Evolutionary conservation across 768 basidiomycete genomes (phyloP).

Genomic region (Lactarius hatsudake): DNA sequence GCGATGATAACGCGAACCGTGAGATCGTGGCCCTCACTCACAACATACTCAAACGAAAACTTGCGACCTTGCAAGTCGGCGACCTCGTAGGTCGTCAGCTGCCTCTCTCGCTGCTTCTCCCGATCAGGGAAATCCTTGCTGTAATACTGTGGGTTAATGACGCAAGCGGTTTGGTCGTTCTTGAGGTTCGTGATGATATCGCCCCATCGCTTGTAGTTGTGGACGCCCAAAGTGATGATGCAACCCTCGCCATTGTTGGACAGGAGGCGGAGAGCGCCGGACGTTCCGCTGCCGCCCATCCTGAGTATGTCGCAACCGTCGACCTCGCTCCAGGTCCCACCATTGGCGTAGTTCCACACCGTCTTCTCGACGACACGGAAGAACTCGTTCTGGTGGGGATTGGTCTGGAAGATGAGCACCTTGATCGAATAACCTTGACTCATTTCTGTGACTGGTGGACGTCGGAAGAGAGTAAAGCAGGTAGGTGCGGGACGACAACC

Average conservation of each 20-base stretch:
- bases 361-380: conserved; percentile 38
- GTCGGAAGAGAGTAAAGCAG: background rate
- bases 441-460: background rate
- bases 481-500: background rate
- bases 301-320: conserved; percentile 32
- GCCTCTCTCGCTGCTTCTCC: background rate
- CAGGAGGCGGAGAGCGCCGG: conserved; percentile 38
- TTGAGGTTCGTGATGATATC: conserved; percentile 38
- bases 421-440: conserved; percentile 28
- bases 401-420: conserved; percentile 27
- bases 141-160: conserved; percentile 18
- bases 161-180: conserved; percentile 1
- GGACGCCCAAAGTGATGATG: conserved; percentile 39
- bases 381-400: conserved; percentile 18
- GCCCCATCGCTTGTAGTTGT: conserved; percentile 42
- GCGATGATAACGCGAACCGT: background rate
- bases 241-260: conserved; percentile 34
- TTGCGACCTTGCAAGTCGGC: background rate
- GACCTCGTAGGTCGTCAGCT: background rate
- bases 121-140: background rate
- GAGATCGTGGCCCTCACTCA: background rate
- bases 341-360: conserved; percentile 37
- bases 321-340: conserved; percentile 35
- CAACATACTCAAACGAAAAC: background rate
- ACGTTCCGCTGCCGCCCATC: conserved; percentile 42